phyloP scores from a whole-genome alignment of 768 basidiomycete genomes.

The Sutorius australiensis region DNA sequence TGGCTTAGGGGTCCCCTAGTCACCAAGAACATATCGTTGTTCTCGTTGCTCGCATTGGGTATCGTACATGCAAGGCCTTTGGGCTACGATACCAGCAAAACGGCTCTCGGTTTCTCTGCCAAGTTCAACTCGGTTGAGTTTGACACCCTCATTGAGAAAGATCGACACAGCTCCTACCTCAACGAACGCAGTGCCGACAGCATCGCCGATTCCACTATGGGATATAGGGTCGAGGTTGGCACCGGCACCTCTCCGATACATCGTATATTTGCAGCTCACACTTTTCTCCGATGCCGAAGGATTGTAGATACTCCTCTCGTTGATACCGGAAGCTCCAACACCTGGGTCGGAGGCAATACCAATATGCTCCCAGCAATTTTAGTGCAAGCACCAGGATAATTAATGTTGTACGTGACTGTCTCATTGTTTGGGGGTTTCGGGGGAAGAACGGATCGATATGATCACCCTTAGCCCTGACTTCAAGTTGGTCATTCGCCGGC shows the following conservation, averaged over 20 bases:
- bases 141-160: constrained; percentile 15
- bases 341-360: constrained; percentile 29
- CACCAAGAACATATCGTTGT: constrained; percentile 1
- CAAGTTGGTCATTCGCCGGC: constrained; percentile 18
- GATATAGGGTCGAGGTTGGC: constrained; percentile 29
- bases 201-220: constrained; percentile 22
- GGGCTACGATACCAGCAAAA: constrained; percentile 4
- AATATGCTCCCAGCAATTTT: constrained; percentile 16
- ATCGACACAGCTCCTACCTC: constrained; percentile 1
- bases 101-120: constrained; percentile 12
- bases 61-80: constrained; percentile 6
- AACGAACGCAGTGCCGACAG: not conserved
- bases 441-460: constrained; percentile 16
- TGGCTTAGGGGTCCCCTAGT: not conserved
- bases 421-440: not conserved
- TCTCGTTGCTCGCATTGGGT: constrained; percentile 9
- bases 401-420: constrained; percentile 15
- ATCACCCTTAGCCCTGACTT: constrained; percentile 1
- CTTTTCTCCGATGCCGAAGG: not conserved
- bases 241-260: constrained; percentile 26
- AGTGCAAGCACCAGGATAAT: constrained; percentile 18
- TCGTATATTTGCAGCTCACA: constrained; percentile 11
- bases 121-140: constrained; percentile 10
- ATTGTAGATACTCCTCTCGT: constrained; percentile 26
- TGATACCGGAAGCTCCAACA: constrained; percentile 33